These are phyloP conservation scores for Microdochium bolleyi DNA, from an alignment of 2,329 filamentous ascomycete genomes.

Conservation along the genomic window DNA sequence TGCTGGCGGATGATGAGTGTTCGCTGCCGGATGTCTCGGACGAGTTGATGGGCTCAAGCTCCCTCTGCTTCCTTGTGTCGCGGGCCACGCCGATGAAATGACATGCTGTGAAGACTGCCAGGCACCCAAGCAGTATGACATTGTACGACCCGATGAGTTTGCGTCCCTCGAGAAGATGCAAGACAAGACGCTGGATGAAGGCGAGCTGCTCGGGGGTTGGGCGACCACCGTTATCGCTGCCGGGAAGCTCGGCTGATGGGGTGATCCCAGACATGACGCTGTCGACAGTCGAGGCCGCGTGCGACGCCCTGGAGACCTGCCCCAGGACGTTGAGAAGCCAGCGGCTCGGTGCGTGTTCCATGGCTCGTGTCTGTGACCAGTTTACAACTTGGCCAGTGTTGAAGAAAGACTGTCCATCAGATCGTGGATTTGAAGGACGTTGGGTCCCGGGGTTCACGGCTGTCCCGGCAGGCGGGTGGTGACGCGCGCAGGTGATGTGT, in stretches of 20 bases:
- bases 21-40: constrained; percentile 5
- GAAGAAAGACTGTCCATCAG: not conserved
- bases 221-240: not conserved
- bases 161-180: constrained; percentile 22
- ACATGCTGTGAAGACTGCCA: constrained; percentile 16
- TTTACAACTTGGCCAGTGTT: not conserved
- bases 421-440: not conserved
- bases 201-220: constrained; percentile 20
- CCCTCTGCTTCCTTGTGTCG: not conserved
- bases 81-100: constrained; percentile 12
- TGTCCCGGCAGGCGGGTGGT: too few species aligned
- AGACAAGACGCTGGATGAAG: constrained; percentile 23
- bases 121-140: constrained; percentile 17
- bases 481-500: not conserved
- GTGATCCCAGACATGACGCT: not conserved
- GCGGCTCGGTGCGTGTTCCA: not conserved
- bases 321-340: not conserved
- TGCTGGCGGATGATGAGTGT: constrained; percentile 24
- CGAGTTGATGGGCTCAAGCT: not conserved
- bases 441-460: not conserved
- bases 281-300: not conserved
- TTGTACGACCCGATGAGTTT: constrained; percentile 24
- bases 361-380: not conserved
- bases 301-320: not conserved
- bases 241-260: not conserved